Conservation (phyloP, 1,284 basidiomycete genomes). For the Ceratobasidium papillatum region DNA sequence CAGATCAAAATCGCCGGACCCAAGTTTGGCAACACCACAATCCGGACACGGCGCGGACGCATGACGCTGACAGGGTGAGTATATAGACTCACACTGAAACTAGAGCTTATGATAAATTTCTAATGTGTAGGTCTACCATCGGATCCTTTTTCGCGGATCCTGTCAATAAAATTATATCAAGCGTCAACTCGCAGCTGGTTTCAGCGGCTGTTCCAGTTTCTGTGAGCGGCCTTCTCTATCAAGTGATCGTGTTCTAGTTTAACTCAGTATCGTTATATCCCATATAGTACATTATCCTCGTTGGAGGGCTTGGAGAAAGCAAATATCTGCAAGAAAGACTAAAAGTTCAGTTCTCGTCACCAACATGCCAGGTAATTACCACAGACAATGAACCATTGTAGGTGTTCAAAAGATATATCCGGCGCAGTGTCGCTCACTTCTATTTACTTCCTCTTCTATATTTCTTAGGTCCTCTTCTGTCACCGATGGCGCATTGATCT, state of each 20-base stretch:
- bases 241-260: background rate
- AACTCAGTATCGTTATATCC: background rate
- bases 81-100: background rate
- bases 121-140: background rate
- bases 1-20: background rate
- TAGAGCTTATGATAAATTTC: too few relatives aligned
- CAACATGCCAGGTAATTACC: background rate
- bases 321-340: conserved; percentile 25
- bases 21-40: conserved; percentile 16
- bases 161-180: conserved; percentile 1
- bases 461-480: conserved; percentile 32
- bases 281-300: conserved; percentile 31
- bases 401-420: background rate
- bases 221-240: background rate
- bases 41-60: conserved; percentile 11
- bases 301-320: conserved; percentile 42
- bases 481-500: conserved; percentile 39
- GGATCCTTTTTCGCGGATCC: conserved; percentile 16
- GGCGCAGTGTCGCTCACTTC: background rate
- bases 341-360: background rate
- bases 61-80: conserved; percentile 22
- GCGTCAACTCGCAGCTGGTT: conserved; percentile 1
- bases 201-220: background rate
- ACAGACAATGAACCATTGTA: conserved; percentile 32
- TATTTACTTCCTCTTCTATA: background rate